Percentiles rank a stretch among this genome's conserved stretches.
Conservation (phyloP, 305 asterid species). For the Fraxinus albicans region DNA sequence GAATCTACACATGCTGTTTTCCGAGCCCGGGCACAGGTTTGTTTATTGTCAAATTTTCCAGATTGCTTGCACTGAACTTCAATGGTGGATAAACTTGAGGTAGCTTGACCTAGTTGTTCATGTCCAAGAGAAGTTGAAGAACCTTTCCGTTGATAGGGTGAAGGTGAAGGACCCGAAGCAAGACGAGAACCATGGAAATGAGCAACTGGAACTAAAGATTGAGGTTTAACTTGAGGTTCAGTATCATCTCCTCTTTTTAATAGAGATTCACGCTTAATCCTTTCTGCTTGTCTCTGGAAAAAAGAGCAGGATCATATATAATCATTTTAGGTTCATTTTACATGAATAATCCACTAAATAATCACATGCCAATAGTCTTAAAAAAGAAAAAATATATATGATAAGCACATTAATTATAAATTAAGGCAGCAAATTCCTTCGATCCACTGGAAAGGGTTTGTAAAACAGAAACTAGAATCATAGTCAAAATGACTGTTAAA, state of each 20-base stretch:
- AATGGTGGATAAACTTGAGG: conserved; percentile 49
- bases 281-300: conserved; percentile 83
- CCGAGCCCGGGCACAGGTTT: conserved; percentile 35
- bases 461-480: conserved; percentile 10
- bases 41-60: conserved; percentile 34
- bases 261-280: conserved; percentile 80
- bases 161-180: conserved; percentile 84
- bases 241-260: conserved; percentile 83
- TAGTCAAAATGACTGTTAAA: background rate
- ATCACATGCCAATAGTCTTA: conserved; percentile 25
- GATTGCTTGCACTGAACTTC: conserved; percentile 44
- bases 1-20: conserved; percentile 61
- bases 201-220: conserved; percentile 76
- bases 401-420: conserved; percentile 3
- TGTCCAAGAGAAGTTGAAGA: conserved; percentile 35
- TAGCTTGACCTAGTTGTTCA: conserved; percentile 51
- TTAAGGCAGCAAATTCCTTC: background rate
- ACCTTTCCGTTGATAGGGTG: conserved; percentile 64
- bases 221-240: conserved; percentile 71
- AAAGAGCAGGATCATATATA: conserved; percentile 14
- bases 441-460: conserved; percentile 28
- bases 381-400: conserved; percentile 17
- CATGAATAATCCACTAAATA: conserved; percentile 12
- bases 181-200: conserved; percentile 93
- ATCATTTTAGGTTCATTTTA: conserved; percentile 18